Percentiles rank a stretch among this genome's conserved stretches.
These are phyloP conservation scores for Circinella minor DNA, from an alignment of 371 early-diverging fungal genomes.

Conservation along the genomic window DNA sequence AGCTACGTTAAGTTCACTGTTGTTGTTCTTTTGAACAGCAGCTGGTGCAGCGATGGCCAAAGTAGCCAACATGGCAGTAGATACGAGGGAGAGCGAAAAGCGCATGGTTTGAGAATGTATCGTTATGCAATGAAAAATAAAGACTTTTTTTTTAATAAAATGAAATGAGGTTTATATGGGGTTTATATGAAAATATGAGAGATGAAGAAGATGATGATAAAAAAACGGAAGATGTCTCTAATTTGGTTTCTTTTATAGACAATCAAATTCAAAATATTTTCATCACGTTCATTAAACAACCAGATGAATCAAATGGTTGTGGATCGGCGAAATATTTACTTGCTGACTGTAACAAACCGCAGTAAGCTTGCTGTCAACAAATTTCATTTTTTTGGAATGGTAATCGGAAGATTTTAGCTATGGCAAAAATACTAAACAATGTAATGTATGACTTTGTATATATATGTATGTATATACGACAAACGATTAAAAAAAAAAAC, in stretches of 20 bases:
- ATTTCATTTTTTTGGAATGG: slow-evolving; percentile 7
- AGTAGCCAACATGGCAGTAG: slow-evolving; percentile 37
- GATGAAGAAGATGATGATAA: slow-evolving; percentile 10
- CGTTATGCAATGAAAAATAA: slow-evolving; percentile 4
- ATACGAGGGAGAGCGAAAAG: slow-evolving; percentile 40
- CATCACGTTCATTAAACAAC: no score
- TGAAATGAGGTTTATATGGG: background rate
- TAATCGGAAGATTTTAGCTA: slow-evolving; percentile 14
- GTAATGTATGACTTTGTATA: no score
- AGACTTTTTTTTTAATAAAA: background rate
- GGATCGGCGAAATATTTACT: slow-evolving; percentile 3
- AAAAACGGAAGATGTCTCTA: background rate
- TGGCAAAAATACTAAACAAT: no score
- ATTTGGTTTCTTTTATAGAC: slow-evolving; percentile 6
- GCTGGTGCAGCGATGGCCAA: slow-evolving; percentile 29
- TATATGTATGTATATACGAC: background rate
- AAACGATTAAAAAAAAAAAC: background rate
- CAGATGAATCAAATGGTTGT: background rate
- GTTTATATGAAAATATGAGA: background rate
- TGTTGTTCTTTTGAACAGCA: slow-evolving; percentile 13
- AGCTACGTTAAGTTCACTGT: slow-evolving; percentile 9
- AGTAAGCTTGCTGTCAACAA: background rate
- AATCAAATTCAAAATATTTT: background rate
- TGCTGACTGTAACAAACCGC: no score
- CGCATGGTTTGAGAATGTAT: slow-evolving; percentile 29